A percentile compares a stretch with the other conserved stretches of the same genome.
These are phyloP conservation scores for Pleurozium schreberi DNA, from an alignment of 225 moss, liverwort and hornwort genomes.

Conservation along the genomic window DNA sequence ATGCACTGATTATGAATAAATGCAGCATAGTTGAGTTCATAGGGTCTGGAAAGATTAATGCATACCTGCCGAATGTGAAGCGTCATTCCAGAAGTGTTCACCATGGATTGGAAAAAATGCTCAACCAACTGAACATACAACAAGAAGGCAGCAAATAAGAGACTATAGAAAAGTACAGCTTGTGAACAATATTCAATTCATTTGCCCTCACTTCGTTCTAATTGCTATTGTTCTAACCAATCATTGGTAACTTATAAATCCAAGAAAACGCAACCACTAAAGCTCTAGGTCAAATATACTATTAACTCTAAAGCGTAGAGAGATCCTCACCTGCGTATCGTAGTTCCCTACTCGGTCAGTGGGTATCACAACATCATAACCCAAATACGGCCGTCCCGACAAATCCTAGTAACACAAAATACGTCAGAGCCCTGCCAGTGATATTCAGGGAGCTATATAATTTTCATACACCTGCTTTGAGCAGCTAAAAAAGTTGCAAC, in stretches of 20 bases:
- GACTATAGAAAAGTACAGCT: background rate
- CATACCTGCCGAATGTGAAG: slow-evolving; percentile 87
- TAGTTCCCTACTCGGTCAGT: slow-evolving; percentile 93
- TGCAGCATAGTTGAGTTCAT: background rate
- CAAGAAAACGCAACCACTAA: background rate
- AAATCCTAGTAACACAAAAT: slow-evolving; percentile 46
- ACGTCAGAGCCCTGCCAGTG: background rate
- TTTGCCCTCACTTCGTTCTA: background rate
- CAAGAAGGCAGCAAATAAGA: background rate
- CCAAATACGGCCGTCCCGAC: slow-evolving; percentile 83
- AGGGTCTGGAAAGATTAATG: background rate
- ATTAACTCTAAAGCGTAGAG: background rate
- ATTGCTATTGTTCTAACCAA: background rate
- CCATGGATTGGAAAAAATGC: slow-evolving; percentile 87
- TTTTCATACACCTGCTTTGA: background rate
- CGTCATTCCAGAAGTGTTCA: slow-evolving; percentile 97
- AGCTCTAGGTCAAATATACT: background rate
- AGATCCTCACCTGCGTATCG: slow-evolving; percentile 73
- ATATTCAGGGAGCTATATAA: background rate
- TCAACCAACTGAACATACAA: slow-evolving; percentile 57
- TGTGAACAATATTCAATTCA: background rate
- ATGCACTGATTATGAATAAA: background rate
- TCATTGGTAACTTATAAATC: background rate
- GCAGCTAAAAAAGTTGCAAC: background rate
- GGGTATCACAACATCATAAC: slow-evolving; percentile 69